A percentile compares a stretch with the other conserved stretches of the same genome.
Evolutionary conservation across 345 rosid genomes (phyloP).

Genomic region (Excoecaria cochinchinensis): DNA sequence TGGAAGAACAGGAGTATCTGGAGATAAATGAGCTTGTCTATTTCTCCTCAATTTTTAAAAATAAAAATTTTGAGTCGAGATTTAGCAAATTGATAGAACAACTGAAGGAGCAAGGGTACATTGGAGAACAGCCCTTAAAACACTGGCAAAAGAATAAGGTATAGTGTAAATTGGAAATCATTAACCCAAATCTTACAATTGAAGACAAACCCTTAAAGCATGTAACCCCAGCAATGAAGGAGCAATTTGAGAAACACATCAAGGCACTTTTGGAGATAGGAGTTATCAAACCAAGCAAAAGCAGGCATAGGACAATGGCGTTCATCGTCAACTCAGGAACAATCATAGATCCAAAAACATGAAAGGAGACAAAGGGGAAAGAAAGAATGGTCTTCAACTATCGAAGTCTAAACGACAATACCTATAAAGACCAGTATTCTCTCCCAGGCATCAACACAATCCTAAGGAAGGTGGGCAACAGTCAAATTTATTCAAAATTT

Average conservation of each 20-base stretch:
- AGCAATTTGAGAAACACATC: background rate
- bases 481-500: background rate
- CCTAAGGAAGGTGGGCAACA: background rate
- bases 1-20: no score
- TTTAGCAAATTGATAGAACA: no score
- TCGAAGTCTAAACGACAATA: background rate
- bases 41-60: no score
- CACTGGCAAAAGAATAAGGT: background rate
- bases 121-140: background rate
- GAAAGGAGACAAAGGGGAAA: background rate
- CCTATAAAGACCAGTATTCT: background rate
- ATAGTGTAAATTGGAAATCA: background rate
- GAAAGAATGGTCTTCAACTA: constrained; percentile 10
- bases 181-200: background rate
- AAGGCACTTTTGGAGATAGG: background rate
- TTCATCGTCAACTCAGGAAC: background rate
- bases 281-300: background rate
- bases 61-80: no score
- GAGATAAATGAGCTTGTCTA: no score
- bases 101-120: background rate
- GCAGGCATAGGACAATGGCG: background rate
- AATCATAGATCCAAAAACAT: background rate
- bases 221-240: background rate
- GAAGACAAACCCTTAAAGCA: background rate
- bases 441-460: background rate